Evolutionary conservation across 768 basidiomycete species (phyloP).

Genomic region (Mycena vulgaris): DNA sequence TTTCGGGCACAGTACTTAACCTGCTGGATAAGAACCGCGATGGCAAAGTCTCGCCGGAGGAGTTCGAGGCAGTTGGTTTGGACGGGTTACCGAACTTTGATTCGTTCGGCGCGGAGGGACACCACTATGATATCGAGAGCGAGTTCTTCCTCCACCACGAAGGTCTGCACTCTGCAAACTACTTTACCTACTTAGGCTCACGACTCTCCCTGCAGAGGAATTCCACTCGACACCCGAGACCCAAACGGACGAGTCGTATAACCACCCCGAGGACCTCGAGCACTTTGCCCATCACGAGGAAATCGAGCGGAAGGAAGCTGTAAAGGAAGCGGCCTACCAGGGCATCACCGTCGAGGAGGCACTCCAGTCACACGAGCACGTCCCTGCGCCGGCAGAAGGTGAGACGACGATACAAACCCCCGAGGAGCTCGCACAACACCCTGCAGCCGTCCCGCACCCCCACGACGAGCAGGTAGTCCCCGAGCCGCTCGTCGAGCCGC

Average conservation of each 20-base stretch:
- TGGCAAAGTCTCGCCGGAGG: slow-evolving; percentile 76
- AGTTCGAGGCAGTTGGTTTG: slow-evolving; percentile 81
- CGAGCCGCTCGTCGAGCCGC: slow-evolving; percentile 44
- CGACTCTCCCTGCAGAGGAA: slow-evolving; percentile 67
- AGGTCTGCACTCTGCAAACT: slow-evolving; percentile 60
- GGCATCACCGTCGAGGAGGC: slow-evolving; percentile 86
- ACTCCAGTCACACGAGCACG: slow-evolving; percentile 64
- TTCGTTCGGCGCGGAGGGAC: slow-evolving; percentile 88
- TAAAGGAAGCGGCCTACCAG: slow-evolving; percentile 87
- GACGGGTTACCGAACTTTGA: slow-evolving; percentile 88
- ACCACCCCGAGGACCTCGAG: slow-evolving; percentile 92
- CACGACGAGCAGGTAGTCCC: slow-evolving; percentile 53
- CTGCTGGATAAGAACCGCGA: slow-evolving; percentile 84
- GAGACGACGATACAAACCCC: slow-evolving; percentile 30
- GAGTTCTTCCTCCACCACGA: slow-evolving; percentile 99
- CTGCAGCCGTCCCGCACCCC: slow-evolving; percentile 46
- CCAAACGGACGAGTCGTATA: slow-evolving; percentile 96
- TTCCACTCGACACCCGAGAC: slow-evolving; percentile 98
- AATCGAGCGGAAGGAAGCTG: slow-evolving; percentile 89
- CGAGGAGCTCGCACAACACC: slow-evolving; percentile 35
- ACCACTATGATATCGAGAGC: slow-evolving; percentile 94
- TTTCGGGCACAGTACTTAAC: slow-evolving; percentile 80
- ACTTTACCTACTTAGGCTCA: background rate
- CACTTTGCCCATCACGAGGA: slow-evolving; percentile 92
- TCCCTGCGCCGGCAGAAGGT: slow-evolving; percentile 38